Evolutionary conservation across 2,329 filamentous ascomycete genomes (phyloP), one percentile per base, ranked within the genome.

Genomic region (Fusarium irregulare): DNA sequence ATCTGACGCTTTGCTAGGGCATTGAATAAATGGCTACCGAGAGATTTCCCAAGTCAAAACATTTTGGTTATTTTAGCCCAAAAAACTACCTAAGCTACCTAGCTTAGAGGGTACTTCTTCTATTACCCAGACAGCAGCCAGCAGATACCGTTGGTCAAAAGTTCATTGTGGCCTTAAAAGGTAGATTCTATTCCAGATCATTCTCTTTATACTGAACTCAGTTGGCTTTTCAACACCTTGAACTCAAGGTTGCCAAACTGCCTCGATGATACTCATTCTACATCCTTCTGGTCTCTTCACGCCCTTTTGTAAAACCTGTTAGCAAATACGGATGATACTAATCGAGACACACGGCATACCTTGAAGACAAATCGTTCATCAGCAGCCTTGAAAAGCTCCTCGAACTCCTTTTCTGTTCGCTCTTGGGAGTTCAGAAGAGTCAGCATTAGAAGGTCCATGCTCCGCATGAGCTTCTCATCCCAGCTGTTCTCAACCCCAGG

Each of bases 381-480:
- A 2, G 81, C 83, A 34, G 76, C 72, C 53, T 68, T 73, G 66
- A 87, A 87, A 12, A 88, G 66, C 13, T 77, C 75, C 32, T 75
- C 71, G 60, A 86, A 87, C 64, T 86, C 84, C 8, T 75, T 73
- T 64, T 84, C 81, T 5, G 79, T 78, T 11, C 86, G 80, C 76
- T 88, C 86, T 71, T 85, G 82, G 4, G 85, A 81, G 66, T 87
- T 88, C 40, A 86, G 77, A 34, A 86, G 64, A 12, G 80, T 80
- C 73, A 87, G 72, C 85, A 88, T 87, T 4, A 85, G 76, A 66
- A 87, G 73, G 66, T 87, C 85, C 83, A 87, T 86, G 34, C 81
- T 79, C 14, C 82, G 76, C 60, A 85, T 83, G 42, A 85, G 75
- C 64, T 79, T 83, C 70, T 85, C 83, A 62, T 86, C 83, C 80